Evolutionary conservation across 768 basidiomycete genomes (phyloP).

Genomic region (Hysterangium stoloniferum): DNA sequence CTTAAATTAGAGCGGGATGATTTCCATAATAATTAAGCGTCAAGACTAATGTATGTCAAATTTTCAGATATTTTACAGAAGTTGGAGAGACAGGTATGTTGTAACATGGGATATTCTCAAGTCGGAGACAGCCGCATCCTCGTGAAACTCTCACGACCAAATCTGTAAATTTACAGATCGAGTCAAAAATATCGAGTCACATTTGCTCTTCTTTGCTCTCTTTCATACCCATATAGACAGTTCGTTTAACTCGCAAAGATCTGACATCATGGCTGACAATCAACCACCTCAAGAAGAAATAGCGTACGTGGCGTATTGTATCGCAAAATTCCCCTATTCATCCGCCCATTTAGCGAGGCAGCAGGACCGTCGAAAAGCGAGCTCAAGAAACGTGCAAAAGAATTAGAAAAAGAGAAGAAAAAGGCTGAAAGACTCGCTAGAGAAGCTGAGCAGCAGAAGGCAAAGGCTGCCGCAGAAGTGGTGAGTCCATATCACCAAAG

Average conservation of each 20-base stretch:
- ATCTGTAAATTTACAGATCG: too few relatives aligned
- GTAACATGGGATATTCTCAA: too few relatives aligned
- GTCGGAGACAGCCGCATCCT: too few relatives aligned
- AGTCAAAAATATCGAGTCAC: too few relatives aligned
- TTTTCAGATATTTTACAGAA: too few relatives aligned
- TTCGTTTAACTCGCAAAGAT: not conserved
- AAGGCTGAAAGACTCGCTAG: constrained; percentile 80
- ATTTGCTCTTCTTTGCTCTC: too few relatives aligned
- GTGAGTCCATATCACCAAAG: constrained; percentile 26
- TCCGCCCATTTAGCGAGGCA: constrained; percentile 11
- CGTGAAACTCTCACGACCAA: too few relatives aligned
- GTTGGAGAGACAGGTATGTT: too few relatives aligned
- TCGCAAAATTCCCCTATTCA: not conserved
- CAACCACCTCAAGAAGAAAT: not conserved
- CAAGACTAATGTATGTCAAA: too few relatives aligned
- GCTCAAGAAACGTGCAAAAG: constrained; percentile 86
- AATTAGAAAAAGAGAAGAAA: constrained; percentile 84
- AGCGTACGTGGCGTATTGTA: not conserved
- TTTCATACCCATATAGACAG: too few relatives aligned
- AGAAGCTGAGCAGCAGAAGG: constrained; percentile 63
- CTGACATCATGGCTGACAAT: not conserved
- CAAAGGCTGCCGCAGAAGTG: constrained; percentile 57
- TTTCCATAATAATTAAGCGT: too few relatives aligned
- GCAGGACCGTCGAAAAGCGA: constrained; percentile 77
- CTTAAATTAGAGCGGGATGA: too few relatives aligned